phyloP scores from a whole-genome alignment of 805 yeast species.

The Starmerella floris region DNA sequence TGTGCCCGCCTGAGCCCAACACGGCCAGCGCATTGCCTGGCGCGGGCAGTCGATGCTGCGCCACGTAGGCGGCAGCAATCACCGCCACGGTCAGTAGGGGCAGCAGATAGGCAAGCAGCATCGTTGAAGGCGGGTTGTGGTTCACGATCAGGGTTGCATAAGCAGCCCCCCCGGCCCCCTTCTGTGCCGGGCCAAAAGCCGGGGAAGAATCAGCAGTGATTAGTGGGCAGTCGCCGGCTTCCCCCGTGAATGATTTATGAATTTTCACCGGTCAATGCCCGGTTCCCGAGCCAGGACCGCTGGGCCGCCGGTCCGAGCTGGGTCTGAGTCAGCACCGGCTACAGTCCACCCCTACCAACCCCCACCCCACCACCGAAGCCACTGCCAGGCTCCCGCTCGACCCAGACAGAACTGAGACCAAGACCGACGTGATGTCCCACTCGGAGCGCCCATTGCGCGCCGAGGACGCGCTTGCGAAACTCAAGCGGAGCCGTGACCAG shows the following conservation, averaged over 20 bases:
- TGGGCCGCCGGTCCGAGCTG: too few relatives aligned
- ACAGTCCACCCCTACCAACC: too few relatives aligned
- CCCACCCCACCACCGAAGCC: too few relatives aligned
- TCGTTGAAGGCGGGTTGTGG: neutral
- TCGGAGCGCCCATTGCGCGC: conserved; percentile 23
- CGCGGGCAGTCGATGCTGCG: conserved; percentile 3
- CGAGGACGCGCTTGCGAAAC: conserved; percentile 29
- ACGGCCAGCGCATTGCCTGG: conserved; percentile 36
- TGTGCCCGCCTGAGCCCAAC: conserved; percentile 95
- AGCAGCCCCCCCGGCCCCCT: neutral
- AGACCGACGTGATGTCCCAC: neutral
- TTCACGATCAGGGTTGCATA: neutral
- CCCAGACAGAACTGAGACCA: too few relatives aligned
- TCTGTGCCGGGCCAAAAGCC: too few relatives aligned
- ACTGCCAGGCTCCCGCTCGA: too few relatives aligned
- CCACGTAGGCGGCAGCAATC: neutral
- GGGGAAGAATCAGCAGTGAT: too few relatives aligned
- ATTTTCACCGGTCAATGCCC: too few relatives aligned
- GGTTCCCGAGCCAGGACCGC: too few relatives aligned
- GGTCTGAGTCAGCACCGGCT: too few relatives aligned
- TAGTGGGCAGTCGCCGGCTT: too few relatives aligned
- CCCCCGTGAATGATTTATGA: too few relatives aligned
- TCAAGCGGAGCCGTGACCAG: conserved; percentile 19
- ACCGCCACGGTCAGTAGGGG: conserved; percentile 5
- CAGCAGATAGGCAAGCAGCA: conserved; percentile 2